Evolutionary conservation across 768 basidiomycete genomes (phyloP).

Genomic region (Tulasnella sp.): DNA sequence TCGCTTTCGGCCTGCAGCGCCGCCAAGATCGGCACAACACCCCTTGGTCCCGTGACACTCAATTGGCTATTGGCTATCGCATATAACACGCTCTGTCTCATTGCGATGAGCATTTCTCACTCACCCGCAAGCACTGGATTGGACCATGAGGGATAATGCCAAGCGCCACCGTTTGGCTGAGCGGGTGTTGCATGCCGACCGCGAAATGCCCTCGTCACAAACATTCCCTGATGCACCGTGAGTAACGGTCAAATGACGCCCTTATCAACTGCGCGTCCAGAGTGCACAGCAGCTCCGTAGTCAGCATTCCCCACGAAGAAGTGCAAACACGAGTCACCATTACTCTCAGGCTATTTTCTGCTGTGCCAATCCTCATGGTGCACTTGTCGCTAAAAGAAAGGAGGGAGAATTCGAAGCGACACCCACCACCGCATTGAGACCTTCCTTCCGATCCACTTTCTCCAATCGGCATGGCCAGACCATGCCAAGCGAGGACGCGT

Average conservation of each 20-base stretch:
- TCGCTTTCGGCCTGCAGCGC: too few species aligned
- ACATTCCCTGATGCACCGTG: not conserved
- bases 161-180: not conserved
- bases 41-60: not conserved
- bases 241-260: not conserved
- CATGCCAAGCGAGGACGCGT: not conserved
- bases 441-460: not conserved
- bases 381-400: not conserved
- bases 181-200: not conserved
- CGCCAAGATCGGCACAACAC: not conserved
- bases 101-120: not conserved
- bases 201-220: conserved; percentile 1
- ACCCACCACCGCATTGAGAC: not conserved
- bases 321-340: not conserved
- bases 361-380: not conserved
- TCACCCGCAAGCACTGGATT: not conserved
- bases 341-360: not conserved
- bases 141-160: not conserved
- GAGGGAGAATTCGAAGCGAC: not conserved
- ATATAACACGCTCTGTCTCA: not conserved
- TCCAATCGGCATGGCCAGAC: not conserved
- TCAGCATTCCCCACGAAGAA: not conserved
- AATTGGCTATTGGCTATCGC: not conserved
- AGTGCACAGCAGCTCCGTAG: conserved; percentile 2
- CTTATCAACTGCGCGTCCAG: not conserved